phyloP scores from a whole-genome alignment of 2,329 filamentous ascomycete genomes.

The Scedosporium aurantiacum region DNA sequence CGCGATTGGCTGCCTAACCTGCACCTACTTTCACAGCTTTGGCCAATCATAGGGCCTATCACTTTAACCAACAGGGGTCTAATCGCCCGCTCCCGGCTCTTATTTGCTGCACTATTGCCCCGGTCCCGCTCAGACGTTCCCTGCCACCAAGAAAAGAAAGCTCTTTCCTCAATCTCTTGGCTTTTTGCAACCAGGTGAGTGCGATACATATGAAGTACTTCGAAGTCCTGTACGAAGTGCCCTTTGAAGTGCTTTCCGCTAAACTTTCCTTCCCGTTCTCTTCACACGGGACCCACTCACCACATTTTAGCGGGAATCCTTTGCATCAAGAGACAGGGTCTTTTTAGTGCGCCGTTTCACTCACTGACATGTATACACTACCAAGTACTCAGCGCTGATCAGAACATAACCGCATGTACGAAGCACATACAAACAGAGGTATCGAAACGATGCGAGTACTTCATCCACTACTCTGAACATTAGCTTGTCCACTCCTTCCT shows the following conservation, averaged over 20 bases:
- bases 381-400: neutral
- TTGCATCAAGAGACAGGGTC: neutral
- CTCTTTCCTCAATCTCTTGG: neutral
- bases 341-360: neutral
- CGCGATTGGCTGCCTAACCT: conserved; percentile 24
- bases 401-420: neutral
- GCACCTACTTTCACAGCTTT: conserved; percentile 15
- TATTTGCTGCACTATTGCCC: conserved; percentile 3
- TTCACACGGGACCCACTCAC: neutral
- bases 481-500: no score
- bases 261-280: neutral
- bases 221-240: no score
- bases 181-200: no score
- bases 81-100: conserved; percentile 19
- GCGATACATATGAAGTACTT: no score
- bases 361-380: neutral
- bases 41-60: conserved; percentile 24
- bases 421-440: no score
- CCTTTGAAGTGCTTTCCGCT: neutral
- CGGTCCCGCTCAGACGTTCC: neutral
- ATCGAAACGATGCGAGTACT: no score
- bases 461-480: neutral
- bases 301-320: neutral
- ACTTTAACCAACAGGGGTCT: conserved; percentile 22
- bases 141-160: neutral